Conservation (phyloP, 2,329 filamentous ascomycete species). For the Herpotrichia juniperi region DNA sequence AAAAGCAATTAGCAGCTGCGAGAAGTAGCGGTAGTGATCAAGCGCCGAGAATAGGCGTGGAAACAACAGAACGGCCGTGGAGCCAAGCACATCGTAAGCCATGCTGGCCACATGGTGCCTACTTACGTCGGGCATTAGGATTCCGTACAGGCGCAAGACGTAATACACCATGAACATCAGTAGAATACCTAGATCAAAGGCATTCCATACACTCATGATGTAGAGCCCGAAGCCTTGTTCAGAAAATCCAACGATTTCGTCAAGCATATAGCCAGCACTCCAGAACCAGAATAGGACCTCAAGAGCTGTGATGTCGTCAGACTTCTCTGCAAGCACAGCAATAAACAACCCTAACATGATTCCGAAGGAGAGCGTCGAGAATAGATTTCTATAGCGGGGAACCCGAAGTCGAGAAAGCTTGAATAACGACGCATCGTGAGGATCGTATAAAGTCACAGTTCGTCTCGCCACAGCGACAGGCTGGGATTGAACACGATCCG, state of each 20-base stretch:
- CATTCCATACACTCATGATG: conserved; percentile 97
- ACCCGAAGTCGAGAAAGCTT: conserved; percentile 91
- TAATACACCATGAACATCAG: conserved; percentile 88
- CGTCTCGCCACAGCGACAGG: conserved; percentile 61
- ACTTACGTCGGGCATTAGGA: conserved; percentile 76
- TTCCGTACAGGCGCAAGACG: conserved; percentile 84
- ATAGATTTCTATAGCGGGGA: conserved; percentile 86
- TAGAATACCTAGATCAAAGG: conserved; percentile 90
- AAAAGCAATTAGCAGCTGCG: conserved; percentile 91
- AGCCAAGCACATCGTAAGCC: conserved; percentile 92
- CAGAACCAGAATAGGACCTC: conserved; percentile 97
- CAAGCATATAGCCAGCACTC: conserved; percentile 96
- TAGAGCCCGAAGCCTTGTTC: conserved; percentile 96
- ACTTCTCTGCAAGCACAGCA: conserved; percentile 77
- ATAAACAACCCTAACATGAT: conserved; percentile 85
- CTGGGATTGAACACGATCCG: conserved; percentile 18
- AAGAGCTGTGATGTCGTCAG: conserved; percentile 78
- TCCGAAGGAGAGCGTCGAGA: conserved; percentile 86
- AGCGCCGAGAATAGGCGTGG: conserved; percentile 91
- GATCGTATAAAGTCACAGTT: conserved; percentile 87
- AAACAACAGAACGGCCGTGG: conserved; percentile 86
- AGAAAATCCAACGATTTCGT: conserved; percentile 94
- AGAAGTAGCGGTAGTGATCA: conserved; percentile 96
- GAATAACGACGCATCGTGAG: conserved; percentile 85
- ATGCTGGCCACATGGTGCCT: conserved; percentile 75